Conservation (phyloP, 2,329 filamentous ascomycete genomes). For the Claviceps sp. region DNA sequence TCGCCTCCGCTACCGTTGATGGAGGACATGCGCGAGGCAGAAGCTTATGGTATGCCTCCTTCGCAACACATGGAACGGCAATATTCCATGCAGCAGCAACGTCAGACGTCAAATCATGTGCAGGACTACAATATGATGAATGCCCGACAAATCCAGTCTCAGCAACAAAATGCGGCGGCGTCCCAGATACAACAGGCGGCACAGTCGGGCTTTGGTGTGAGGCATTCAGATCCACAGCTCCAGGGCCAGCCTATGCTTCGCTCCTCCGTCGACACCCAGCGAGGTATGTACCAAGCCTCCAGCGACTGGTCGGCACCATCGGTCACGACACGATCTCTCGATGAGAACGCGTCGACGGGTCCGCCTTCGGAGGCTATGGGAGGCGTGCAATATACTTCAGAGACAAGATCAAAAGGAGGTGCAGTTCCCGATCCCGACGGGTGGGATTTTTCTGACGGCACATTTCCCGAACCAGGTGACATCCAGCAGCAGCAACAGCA, state of each 20-base stretch:
- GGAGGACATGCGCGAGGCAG: conserved; percentile 45
- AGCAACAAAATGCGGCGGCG: conserved; percentile 49
- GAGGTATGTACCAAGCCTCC: conserved; percentile 24
- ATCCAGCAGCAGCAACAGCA: conserved; percentile 19
- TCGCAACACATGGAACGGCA: conserved; percentile 27
- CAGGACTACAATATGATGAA: conserved; percentile 38
- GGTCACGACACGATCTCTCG: conserved; percentile 20
- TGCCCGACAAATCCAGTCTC: conserved; percentile 39
- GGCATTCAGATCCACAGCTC: conserved; percentile 25
- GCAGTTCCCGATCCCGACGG: conserved; percentile 49
- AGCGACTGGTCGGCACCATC: conserved; percentile 23
- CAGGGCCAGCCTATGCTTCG: conserved; percentile 39
- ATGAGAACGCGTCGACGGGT: conserved; percentile 19
- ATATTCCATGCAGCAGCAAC: conserved; percentile 23
- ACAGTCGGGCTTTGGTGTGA: conserved; percentile 20
- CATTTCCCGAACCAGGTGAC: conserved; percentile 42
- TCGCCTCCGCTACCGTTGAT: conserved; percentile 44
- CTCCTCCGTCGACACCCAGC: conserved; percentile 35
- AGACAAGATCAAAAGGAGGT: conserved; percentile 32
- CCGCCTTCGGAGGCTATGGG: conserved; percentile 25
- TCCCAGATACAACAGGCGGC: conserved; percentile 32
- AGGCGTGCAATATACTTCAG: conserved; percentile 26
- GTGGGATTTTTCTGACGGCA: conserved; percentile 85
- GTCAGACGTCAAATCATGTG: conserved; percentile 40
- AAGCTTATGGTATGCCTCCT: conserved; percentile 34